Percentiles rank a stretch among this genome's conserved stretches.
phyloP scores from a whole-genome alignment of 2,329 filamentous ascomycete species.

The Fusarium protoensiforme region DNA sequence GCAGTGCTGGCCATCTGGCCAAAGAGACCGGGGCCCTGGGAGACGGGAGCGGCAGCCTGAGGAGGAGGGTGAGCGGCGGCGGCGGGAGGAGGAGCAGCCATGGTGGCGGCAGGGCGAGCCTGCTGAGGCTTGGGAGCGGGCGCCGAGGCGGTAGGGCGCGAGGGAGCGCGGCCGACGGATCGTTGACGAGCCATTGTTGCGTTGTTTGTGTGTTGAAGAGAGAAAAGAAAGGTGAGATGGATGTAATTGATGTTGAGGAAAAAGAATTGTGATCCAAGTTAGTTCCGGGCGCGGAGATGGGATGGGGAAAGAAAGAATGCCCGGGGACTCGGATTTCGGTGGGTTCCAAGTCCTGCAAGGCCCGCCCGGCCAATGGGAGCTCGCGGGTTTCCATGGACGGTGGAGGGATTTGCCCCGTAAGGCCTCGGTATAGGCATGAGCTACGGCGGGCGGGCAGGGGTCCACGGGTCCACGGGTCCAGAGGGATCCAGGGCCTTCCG shows the following conservation, averaged over 20 bases:
- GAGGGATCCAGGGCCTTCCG: constrained; percentile 33
- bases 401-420: constrained; percentile 33
- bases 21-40: constrained; percentile 85
- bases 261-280: constrained; percentile 12
- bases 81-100: constrained; percentile 65
- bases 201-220: constrained; percentile 50
- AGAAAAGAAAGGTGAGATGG: too few relatives aligned
- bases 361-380: constrained; percentile 42
- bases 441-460: constrained; percentile 4
- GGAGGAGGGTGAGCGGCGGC: constrained; percentile 49
- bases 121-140: constrained; percentile 70
- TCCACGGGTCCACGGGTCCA: background rate
- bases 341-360: constrained; percentile 4
- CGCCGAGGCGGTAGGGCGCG: constrained; percentile 74
- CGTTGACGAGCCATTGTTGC: constrained; percentile 79
- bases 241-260: constrained; percentile 17
- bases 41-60: constrained; percentile 54
- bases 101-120: constrained; percentile 76
- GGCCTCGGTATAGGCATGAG: constrained; percentile 39
- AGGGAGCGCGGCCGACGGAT: constrained; percentile 72
- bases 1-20: constrained; percentile 98
- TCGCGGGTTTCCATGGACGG: constrained; percentile 37
- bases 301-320: constrained; percentile 41
- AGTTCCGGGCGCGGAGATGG: constrained; percentile 31
- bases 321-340: constrained; percentile 38